Evolutionary conservation across 148 eudicot genomes (phyloP), one percentile per base, ranked within the genome.

Genomic region (Persicaria tinctoria): DNA sequence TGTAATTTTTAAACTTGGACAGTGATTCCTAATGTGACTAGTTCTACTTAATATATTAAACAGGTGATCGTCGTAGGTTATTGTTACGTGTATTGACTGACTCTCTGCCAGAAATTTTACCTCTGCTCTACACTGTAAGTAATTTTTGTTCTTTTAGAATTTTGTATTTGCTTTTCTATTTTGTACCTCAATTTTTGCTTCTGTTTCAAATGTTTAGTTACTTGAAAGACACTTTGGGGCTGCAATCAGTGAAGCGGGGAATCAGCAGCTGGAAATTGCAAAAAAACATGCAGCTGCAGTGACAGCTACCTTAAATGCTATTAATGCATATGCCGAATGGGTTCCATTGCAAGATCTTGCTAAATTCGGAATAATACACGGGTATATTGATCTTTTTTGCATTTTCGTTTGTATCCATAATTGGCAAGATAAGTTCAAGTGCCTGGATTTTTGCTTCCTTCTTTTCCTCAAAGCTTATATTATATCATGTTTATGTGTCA

Each of bases 281-380:
- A 96, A 92, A 82, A 97, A 80, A 82, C 99, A 96, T 81, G 99
- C 91, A 77, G 91, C 97, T 17, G 60, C 97, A 66, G 97, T 96
- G 77, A 89, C 86, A 16, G 96, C 99, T 76, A 77, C 89, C 66
- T 78, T 90, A 71, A 92, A 96, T 87, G 97, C 99, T 75, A 51
- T 96, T 74, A 96, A 89, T 84, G 97, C 99, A 53, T 96, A 92
- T 88, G 97, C 92, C 44, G 99, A 96, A 73, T 96, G 99, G 99
- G 99, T 93, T 76, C 99, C 97, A 53, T 78, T 96, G 81, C 84
- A 90, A 27, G 96, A 92, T 87, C 93, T 96, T 82, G 85, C 90
- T 73, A 92, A 89, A 86, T 87, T 82, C 82, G 96, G 93, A 77
- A 89, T 89, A 55, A 82, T 96, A 75, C 87, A 92, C 56, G 98